Evolutionary conservation across 768 basidiomycete genomes (phyloP).

Genomic region (Lactarius quietus): DNA sequence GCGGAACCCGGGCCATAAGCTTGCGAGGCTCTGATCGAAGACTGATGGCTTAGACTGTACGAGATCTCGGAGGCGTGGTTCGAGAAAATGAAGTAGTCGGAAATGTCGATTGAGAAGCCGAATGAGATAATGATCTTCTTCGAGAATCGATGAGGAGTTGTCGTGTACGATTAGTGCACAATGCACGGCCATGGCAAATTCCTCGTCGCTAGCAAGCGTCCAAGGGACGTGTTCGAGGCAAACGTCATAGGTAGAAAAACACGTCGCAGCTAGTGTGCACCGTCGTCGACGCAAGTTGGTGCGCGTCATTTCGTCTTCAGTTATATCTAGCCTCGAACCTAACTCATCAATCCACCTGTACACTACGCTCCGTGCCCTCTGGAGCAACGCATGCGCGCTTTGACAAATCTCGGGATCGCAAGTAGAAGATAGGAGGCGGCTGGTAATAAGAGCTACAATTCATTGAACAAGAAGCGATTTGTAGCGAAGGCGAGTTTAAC

Average conservation of each 20-base stretch:
- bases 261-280: conserved; percentile 10
- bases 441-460: not conserved
- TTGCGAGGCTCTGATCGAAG: not conserved
- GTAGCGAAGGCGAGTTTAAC: too few species aligned
- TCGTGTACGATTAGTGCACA: conserved; percentile 4
- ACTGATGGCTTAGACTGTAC: not conserved
- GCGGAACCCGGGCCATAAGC: not conserved
- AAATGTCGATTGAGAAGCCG: not conserved
- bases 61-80: not conserved
- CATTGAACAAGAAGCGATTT: too few species aligned
- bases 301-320: not conserved
- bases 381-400: not conserved
- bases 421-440: conserved; percentile 1
- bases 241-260: conserved; percentile 4
- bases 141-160: not conserved
- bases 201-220: not conserved
- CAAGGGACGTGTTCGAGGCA: not conserved
- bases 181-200: conserved; percentile 1
- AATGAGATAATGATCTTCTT: not conserved
- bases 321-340: not conserved
- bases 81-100: conserved; percentile 1
- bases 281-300: not conserved
- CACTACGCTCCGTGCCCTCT: not conserved
- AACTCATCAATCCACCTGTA: conserved; percentile 5
- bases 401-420: not conserved